Percentiles rank a stretch among this genome's conserved stretches.
Conservation (phyloP, 805 yeast genomes). For the Candida nonsorbophila region DNA sequence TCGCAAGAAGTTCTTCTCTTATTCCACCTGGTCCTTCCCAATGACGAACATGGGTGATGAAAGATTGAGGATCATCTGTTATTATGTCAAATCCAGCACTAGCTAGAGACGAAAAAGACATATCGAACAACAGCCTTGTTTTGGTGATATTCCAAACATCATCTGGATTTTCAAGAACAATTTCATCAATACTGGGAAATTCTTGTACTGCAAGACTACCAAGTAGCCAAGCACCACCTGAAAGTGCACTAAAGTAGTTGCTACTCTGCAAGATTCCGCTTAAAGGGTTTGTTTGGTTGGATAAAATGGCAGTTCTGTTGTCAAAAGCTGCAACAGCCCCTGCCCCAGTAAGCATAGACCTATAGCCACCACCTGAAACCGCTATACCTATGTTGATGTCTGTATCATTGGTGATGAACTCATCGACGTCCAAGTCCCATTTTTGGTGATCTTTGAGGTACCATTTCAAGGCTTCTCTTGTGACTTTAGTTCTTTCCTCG, state of each 20-base stretch:
- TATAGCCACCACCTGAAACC: slow-evolving; percentile 36
- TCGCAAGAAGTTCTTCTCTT: slow-evolving; percentile 43
- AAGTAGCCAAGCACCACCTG: slow-evolving; percentile 84
- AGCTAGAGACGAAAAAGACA: slow-evolving; percentile 16
- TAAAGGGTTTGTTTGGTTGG: slow-evolving; percentile 39
- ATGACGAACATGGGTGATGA: slow-evolving; percentile 22
- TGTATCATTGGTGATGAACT: slow-evolving; percentile 13
- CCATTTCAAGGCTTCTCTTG: slow-evolving; percentile 16
- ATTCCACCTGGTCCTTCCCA: slow-evolving; percentile 40
- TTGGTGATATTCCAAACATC: slow-evolving; percentile 32
- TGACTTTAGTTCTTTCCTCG: slow-evolving; percentile 15
- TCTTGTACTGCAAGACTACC: slow-evolving; percentile 65
- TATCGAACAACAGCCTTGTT: slow-evolving; percentile 19
- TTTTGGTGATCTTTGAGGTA: slow-evolving; percentile 18
- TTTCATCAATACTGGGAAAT: slow-evolving; percentile 65
- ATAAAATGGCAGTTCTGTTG: slow-evolving; percentile 56
- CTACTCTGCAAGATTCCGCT: slow-evolving; percentile 73
- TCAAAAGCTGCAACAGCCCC: slow-evolving; percentile 80
- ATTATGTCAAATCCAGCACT: slow-evolving; percentile 8
- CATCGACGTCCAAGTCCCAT: slow-evolving; percentile 15
- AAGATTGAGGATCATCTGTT: neutral
- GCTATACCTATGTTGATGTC: slow-evolving; percentile 26
- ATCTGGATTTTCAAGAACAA: slow-evolving; percentile 30
- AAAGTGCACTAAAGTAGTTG: slow-evolving; percentile 68
- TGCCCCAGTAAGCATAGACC: slow-evolving; percentile 65